A percentile compares a stretch with the other conserved stretches of the same genome.
Conservation (phyloP, 352 stramenopile species). For the Phytophthora melonis region DNA sequence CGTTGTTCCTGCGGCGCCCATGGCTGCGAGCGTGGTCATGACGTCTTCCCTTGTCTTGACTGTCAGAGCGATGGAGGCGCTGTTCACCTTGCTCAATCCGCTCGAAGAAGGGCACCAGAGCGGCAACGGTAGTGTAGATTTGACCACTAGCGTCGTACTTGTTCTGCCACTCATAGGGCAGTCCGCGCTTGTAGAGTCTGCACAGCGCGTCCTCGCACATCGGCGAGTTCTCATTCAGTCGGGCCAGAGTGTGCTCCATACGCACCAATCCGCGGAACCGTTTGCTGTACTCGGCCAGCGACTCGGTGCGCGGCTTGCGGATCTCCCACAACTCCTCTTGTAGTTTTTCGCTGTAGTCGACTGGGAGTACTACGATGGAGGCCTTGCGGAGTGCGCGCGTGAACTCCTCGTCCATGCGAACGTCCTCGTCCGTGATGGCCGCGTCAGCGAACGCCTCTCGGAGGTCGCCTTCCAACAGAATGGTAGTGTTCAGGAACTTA, state of each 20-base stretch:
- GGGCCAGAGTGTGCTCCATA: not conserved
- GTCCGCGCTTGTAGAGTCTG: conserved; percentile 13
- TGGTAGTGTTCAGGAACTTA: conserved; percentile 17
- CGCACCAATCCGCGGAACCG: conserved; percentile 7
- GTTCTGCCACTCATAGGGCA: conserved; percentile 22
- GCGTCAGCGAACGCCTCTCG: conserved; percentile 7
- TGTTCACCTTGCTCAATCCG: conserved; percentile 11
- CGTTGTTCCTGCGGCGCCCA: too few species aligned
- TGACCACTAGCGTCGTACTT: conserved; percentile 20
- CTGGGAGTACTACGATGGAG: conserved; percentile 1
- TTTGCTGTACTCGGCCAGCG: conserved; percentile 8
- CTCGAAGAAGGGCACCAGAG: conserved; percentile 9
- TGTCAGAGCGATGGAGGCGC: not conserved
- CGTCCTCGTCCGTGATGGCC: conserved; percentile 3
- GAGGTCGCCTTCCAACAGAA: conserved; percentile 15
- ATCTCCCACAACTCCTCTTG: conserved; percentile 16
- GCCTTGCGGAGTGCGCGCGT: not conserved
- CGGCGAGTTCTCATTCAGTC: not conserved
- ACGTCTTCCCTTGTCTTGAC: too few species aligned
- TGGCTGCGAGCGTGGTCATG: not conserved
- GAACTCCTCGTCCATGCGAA: conserved; percentile 14
- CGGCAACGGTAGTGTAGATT: conserved; percentile 3
- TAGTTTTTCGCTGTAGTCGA: conserved; percentile 12
- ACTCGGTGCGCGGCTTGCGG: not conserved
- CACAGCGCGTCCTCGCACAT: conserved; percentile 8